Evolutionary conservation across 2,329 filamentous ascomycete genomes (phyloP), one percentile per base, ranked within the genome.

Genomic region (Microdochium trichocladiopsis): DNA sequence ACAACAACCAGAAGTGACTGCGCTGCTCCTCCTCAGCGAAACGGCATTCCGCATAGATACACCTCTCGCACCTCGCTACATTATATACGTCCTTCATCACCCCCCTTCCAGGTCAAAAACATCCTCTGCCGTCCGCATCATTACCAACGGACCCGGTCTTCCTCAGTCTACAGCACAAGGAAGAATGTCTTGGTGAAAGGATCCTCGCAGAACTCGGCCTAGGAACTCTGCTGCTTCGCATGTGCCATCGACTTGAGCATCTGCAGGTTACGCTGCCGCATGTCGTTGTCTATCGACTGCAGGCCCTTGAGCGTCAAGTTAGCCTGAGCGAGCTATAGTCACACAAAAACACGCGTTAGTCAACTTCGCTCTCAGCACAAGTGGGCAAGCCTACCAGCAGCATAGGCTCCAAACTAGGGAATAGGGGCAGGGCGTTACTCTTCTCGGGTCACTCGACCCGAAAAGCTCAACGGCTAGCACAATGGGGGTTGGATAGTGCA

Each of bases 241-340:
- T 67, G 56, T 28, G 63, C 63, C 54, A 70, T 65, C 23, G 67
- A 66, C 56, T 67, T 65, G 50, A 69, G 64, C 61, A 69, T 69
- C 41, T 45, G 41, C 41, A 45, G 66, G 62, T 82, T 81, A 51
- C 76, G 74, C 55, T 78, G 73, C 63, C 73, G 73, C 73, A 81
- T 78, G 60, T 82, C 78, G 54, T 76, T 72, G 64, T 81, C 78
- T 59, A 82, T 74, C 56, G 74, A 68, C 57, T 77, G 72, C 51
- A 82, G 70, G 58, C 77, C 75, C 62, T 75, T 76, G 37, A 73
- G 69, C 54, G 71, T 72, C 49, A 64, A 28, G 54, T 63, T 69
- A 59, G 69, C 72, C 59, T 74, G 73, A 63, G 69, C 73, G 53
- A 77, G 65, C 74, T 77, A 50, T 53, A 54, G 11, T 36, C 47